A percentile compares a stretch with the other conserved stretches of the same genome.
phyloP scores from a whole-genome alignment of 805 yeast genomes.

The Candida wancherniae region DNA sequence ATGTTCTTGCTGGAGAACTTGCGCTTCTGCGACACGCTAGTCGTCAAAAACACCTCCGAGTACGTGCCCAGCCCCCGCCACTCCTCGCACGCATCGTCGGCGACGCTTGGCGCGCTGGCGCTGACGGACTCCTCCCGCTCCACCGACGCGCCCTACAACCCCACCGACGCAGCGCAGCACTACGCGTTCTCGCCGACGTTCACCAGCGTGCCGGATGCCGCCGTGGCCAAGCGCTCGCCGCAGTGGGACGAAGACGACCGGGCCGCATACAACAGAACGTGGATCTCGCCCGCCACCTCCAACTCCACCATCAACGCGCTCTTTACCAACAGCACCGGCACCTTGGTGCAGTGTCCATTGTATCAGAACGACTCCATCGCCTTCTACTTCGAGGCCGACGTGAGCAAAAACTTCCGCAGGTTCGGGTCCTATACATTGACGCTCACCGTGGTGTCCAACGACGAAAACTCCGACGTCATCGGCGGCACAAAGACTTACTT shows the following conservation, averaged over 20 bases:
- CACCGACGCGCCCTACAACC: constrained; percentile 1
- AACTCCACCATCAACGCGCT: constrained; percentile 19
- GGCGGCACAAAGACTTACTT: constrained; percentile 47
- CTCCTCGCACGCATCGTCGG: constrained; percentile 1
- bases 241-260: too few species aligned
- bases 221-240: not conserved
- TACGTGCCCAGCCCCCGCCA: constrained; percentile 26
- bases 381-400: constrained; percentile 35
- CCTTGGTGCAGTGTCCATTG: constrained; percentile 31
- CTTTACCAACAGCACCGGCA: constrained; percentile 24
- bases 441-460: constrained; percentile 40
- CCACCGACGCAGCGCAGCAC: not conserved
- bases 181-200: too few species aligned
- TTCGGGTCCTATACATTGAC: constrained; percentile 44
- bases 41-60: constrained; percentile 33
- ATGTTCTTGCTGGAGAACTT: constrained; percentile 34
- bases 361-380: constrained; percentile 34
- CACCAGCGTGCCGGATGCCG: not conserved
- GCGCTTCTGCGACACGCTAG: constrained; percentile 40
- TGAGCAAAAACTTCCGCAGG: constrained; percentile 33
- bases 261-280: too few species aligned
- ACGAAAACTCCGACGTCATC: constrained; percentile 28
- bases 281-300: constrained; percentile 5
- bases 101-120: too few species aligned
- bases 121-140: constrained; percentile 1